A percentile compares a stretch with the other conserved stretches of the same genome.
phyloP scores from a whole-genome alignment of 108 stramenopile genomes.

The Pseudonitzschia multiseries region DNA sequence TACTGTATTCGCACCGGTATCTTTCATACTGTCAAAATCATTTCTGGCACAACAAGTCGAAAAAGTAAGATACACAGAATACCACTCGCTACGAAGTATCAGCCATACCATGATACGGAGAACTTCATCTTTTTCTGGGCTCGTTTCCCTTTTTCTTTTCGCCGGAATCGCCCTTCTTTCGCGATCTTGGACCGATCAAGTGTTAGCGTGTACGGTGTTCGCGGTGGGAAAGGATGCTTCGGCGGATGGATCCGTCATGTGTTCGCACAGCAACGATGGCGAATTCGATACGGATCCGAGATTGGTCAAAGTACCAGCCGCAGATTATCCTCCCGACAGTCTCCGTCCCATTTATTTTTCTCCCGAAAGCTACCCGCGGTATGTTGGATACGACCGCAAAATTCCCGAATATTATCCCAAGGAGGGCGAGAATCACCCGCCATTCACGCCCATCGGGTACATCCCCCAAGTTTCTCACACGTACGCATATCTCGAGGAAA shows the following conservation, averaged over 20 bases:
- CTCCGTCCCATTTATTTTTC: conserved; percentile 59
- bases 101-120: neutral
- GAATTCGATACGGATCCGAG: conserved; percentile 67
- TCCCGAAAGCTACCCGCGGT: conserved; percentile 75
- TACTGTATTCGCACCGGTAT: too few species aligned
- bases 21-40: too few species aligned
- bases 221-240: conserved; percentile 47
- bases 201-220: conserved; percentile 40
- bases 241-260: conserved; percentile 43
- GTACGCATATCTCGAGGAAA: conserved; percentile 75
- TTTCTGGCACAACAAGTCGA: too few species aligned
- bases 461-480: conserved; percentile 74
- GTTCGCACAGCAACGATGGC: conserved; percentile 51
- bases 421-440: conserved; percentile 28
- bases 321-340: conserved; percentile 29
- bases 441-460: conserved; percentile 52
- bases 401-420: conserved; percentile 45
- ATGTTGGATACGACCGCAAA: conserved; percentile 59
- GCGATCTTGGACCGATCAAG: neutral
- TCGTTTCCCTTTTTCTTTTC: neutral
- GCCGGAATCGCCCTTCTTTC: neutral
- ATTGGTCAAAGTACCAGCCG: conserved; percentile 72
- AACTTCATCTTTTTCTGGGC: neutral
- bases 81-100: too few species aligned
- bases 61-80: too few species aligned